A percentile compares a stretch with the other conserved stretches of the same genome.
Evolutionary conservation across 768 basidiomycete genomes (phyloP).

Genomic region (Hemileccinum impolitum): DNA sequence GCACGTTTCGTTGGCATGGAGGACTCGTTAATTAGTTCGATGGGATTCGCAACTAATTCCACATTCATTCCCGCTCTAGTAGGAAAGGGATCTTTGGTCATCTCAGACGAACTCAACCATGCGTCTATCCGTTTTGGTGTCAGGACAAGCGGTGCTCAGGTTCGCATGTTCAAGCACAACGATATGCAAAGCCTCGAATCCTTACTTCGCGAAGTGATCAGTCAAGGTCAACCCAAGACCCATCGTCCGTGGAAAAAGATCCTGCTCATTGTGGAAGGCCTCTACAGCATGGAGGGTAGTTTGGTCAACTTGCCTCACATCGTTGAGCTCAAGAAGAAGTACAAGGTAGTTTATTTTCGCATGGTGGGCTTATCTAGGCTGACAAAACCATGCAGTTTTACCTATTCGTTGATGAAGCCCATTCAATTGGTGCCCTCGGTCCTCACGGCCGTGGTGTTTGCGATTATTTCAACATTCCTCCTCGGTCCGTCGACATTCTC

Average conservation of each 20-base stretch:
- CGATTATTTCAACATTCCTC: conserved; percentile 88
- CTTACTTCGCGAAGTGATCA: conserved; percentile 85
- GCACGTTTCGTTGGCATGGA: conserved; percentile 89
- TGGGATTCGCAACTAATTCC: conserved; percentile 97
- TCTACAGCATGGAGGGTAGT: conserved; percentile 99
- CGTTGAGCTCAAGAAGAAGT: conserved; percentile 85
- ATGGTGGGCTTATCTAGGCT: not conserved
- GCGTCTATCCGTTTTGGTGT: conserved; percentile 93
- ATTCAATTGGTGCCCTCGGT: conserved; percentile 94
- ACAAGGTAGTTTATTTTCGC: conserved; percentile 64
- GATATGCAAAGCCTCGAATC: conserved; percentile 81
- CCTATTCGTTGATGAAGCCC: conserved; percentile 94
- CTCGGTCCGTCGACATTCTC: conserved; percentile 80
- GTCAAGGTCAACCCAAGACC: conserved; percentile 95
- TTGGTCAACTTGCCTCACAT: conserved; percentile 80
- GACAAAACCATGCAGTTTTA: conserved; percentile 64
- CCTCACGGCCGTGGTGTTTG: conserved; percentile 92
- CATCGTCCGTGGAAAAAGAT: conserved; percentile 99
- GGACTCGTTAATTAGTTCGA: conserved; percentile 85
- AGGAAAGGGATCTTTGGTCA: conserved; percentile 86
- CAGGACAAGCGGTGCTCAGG: conserved; percentile 80
- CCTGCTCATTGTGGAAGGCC: conserved; percentile 86
- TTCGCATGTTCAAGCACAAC: conserved; percentile 97
- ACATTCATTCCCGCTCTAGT: conserved; percentile 91
- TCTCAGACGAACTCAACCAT: conserved; percentile 97